A percentile compares a stretch with the other conserved stretches of the same genome.
Conservation (phyloP, 306 rosid species). For the Senna tora region DNA sequence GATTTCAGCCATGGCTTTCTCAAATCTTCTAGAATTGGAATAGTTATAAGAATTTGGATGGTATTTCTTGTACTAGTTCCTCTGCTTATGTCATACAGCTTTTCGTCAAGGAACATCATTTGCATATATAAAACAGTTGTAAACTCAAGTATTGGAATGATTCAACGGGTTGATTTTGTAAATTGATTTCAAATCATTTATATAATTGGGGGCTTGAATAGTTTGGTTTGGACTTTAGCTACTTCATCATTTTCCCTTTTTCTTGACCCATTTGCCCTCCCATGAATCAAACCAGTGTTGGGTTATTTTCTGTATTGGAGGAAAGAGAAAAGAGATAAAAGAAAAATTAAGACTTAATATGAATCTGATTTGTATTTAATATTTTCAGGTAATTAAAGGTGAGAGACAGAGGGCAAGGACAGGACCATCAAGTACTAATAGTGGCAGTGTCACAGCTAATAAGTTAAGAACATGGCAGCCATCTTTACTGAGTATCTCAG, state of each 20-base stretch:
- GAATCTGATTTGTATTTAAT: conserved; percentile 12
- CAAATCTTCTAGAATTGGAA: conserved; percentile 22
- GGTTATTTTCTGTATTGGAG: conserved; percentile 4
- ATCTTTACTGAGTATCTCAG: conserved; percentile 77
- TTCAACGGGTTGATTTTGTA: conserved; percentile 14
- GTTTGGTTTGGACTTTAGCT: conserved; percentile 1
- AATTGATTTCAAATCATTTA: conserved; percentile 29
- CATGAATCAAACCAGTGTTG: conserved; percentile 9
- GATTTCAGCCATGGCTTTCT: neutral
- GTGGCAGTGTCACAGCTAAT: conserved; percentile 43
- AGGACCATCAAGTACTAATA: conserved; percentile 37
- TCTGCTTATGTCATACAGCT: conserved; percentile 21
- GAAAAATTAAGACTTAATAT: neutral
- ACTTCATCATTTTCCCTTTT: conserved; percentile 15
- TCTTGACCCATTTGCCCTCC: neutral
- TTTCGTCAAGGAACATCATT: conserved; percentile 3
- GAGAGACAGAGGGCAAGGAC: conserved; percentile 67
- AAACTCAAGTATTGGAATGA: conserved; percentile 18
- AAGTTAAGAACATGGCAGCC: conserved; percentile 90
- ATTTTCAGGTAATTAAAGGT: conserved; percentile 55
- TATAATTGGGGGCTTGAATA: neutral
- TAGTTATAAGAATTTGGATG: neutral
- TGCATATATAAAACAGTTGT: conserved; percentile 7
- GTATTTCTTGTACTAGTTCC: conserved; percentile 14
- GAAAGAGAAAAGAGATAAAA: neutral